A percentile compares a stretch with the other conserved stretches of the same genome.
phyloP scores from a whole-genome alignment of 1,284 basidiomycete genomes.

The Leccinum angustisporum region DNA sequence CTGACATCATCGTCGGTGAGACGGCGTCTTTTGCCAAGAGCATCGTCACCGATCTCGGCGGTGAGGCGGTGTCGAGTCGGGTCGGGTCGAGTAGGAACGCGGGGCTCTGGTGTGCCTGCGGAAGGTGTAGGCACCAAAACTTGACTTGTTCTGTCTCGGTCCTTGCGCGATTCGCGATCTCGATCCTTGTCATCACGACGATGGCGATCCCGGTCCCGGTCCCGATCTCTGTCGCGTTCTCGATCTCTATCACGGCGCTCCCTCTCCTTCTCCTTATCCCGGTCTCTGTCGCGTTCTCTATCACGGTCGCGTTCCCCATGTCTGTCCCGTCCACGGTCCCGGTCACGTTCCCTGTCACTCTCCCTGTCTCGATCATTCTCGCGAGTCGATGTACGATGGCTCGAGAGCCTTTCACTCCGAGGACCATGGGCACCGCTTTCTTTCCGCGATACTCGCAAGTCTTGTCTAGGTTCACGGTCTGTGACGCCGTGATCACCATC shows the following conservation, averaged over 20 bases:
- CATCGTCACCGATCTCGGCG: slow-evolving; percentile 47
- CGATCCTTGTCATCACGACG: slow-evolving; percentile 39
- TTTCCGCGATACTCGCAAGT: slow-evolving; percentile 41
- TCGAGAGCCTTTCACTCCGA: slow-evolving; percentile 42
- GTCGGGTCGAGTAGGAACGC: slow-evolving; percentile 60
- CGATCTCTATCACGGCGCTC: slow-evolving; percentile 43
- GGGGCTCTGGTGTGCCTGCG: slow-evolving; percentile 43
- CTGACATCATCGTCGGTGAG: slow-evolving; percentile 63
- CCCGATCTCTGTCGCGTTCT: slow-evolving; percentile 41
- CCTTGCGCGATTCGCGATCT: slow-evolving; percentile 48
- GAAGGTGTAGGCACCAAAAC: slow-evolving; percentile 30
- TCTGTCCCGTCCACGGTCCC: slow-evolving; percentile 45
- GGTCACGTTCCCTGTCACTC: slow-evolving; percentile 45
- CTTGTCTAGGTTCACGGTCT: slow-evolving; percentile 47
- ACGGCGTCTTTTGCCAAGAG: slow-evolving; percentile 67
- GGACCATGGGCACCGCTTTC: slow-evolving; percentile 48
- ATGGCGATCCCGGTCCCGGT: slow-evolving; percentile 38
- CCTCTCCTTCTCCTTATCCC: slow-evolving; percentile 41
- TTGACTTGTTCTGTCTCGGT: slow-evolving; percentile 46
- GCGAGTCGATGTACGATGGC: slow-evolving; percentile 37
- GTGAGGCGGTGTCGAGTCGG: slow-evolving; percentile 50
- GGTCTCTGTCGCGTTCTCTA: slow-evolving; percentile 41
- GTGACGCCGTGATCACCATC: slow-evolving; percentile 44
- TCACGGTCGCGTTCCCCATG: slow-evolving; percentile 48
- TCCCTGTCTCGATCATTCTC: slow-evolving; percentile 44